Percentiles rank a stretch among this genome's conserved stretches.
These are phyloP conservation scores for Taphrina flavorubra DNA, from an alignment of 1,139 yeast genomes.

Conservation along the genomic window DNA sequence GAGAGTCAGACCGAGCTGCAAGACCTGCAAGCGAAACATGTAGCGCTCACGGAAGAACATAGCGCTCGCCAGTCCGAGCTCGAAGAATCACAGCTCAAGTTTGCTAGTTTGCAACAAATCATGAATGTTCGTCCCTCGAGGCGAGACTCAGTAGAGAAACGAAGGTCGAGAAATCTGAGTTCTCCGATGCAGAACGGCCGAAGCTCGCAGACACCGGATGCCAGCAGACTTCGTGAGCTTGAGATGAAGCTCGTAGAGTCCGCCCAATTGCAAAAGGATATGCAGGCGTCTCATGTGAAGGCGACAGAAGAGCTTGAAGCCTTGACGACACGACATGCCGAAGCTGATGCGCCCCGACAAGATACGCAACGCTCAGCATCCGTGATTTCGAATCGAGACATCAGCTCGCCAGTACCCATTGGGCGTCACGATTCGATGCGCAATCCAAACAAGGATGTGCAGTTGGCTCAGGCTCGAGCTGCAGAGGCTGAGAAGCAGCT, in stretches of 20 bases:
- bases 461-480: conserved; percentile 38
- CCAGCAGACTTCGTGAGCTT: conserved; percentile 30
- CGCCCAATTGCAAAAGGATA: conserved; percentile 26
- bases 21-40: conserved; percentile 30
- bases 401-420: neutral
- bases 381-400: conserved; percentile 11
- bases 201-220: conserved; percentile 33
- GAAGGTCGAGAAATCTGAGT: conserved; percentile 24
- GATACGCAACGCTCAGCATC: conserved; percentile 7
- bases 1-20: conserved; percentile 24
- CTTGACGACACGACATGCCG: conserved; percentile 20
- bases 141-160: conserved; percentile 21
- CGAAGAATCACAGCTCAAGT: conserved; percentile 37
- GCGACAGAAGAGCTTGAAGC: conserved; percentile 31
- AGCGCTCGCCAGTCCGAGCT: conserved; percentile 28
- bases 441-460: conserved; percentile 25
- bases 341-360: conserved; percentile 14
- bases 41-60: conserved; percentile 8
- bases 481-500: conserved; percentile 42
- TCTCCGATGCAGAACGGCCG: conserved; percentile 30
- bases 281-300: conserved; percentile 36
- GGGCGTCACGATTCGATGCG: conserved; percentile 3
- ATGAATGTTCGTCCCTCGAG: conserved; percentile 3
- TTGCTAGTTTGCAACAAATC: conserved; percentile 36
- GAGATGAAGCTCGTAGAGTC: conserved; percentile 31